Conservation (phyloP, 148 eudicot species). For the Agrostemma githago region DNA sequence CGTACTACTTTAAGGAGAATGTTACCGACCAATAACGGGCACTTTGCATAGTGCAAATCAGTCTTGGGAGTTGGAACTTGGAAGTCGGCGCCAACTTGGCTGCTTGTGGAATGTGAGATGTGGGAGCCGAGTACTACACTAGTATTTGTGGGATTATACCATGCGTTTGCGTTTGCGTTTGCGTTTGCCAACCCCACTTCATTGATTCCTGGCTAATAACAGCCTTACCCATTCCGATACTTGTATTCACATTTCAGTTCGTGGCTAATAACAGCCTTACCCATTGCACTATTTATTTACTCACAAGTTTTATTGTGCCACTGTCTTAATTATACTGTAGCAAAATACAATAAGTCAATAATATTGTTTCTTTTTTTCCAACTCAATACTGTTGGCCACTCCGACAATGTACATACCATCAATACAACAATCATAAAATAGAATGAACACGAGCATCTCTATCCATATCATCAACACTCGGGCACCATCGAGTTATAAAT, state of each 20-base stretch:
- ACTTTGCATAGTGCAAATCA: slow-evolving; percentile 17
- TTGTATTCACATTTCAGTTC: not conserved
- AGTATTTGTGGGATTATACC: not conserved
- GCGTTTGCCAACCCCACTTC: slow-evolving; percentile 19
- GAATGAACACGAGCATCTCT: no score
- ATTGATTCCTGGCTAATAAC: slow-evolving; percentile 3
- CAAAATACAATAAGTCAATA: no score
- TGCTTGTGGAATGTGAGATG: not conserved
- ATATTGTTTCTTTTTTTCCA: no score
- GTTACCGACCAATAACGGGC: not conserved
- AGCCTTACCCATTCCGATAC: not conserved
- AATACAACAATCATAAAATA: no score
- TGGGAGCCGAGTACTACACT: no score
- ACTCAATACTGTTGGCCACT: no score
- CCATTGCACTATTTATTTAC: not conserved
- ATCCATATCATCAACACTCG: no score
- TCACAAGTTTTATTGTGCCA: no score
- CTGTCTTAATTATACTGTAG: no score
- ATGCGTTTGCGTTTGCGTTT: not conserved
- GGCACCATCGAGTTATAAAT: no score
- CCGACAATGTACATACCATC: no score
- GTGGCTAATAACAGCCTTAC: not conserved
- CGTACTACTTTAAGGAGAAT: not conserved
- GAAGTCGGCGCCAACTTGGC: slow-evolving; percentile 12
- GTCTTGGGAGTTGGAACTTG: not conserved